These are phyloP conservation scores for Elsinoe australis DNA, from an alignment of 2,329 filamentous ascomycete genomes.

Conservation along the genomic window DNA sequence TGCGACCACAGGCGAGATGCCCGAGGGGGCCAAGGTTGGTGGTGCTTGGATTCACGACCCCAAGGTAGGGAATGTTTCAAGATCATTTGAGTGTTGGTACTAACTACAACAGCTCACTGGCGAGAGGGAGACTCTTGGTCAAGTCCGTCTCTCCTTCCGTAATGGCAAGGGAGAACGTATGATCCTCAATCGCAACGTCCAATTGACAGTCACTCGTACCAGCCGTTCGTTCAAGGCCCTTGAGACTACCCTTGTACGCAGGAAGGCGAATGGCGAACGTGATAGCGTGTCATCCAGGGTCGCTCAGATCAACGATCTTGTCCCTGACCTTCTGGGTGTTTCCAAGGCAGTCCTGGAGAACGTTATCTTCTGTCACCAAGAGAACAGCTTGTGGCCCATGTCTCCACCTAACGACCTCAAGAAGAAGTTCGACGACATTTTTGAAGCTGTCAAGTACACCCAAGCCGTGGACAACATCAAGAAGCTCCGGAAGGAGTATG, in stretches of 20 bases:
- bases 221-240: conserved; percentile 71
- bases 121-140: conserved; percentile 81
- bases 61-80: conserved; percentile 47
- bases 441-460: conserved; percentile 93
- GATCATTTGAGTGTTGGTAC: conserved; percentile 18
- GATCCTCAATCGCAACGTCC: conserved; percentile 74
- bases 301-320: conserved; percentile 71
- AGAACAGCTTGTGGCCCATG: conserved; percentile 95
- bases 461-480: conserved; percentile 97
- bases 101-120: conserved; percentile 50
- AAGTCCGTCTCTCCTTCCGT: conserved; percentile 83
- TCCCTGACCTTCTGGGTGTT: conserved; percentile 81
- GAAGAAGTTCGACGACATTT: conserved; percentile 94
- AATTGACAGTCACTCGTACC: conserved; percentile 78
- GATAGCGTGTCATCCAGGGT: conserved; percentile 71
- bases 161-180: conserved; percentile 70
- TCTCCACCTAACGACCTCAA: conserved; percentile 80
- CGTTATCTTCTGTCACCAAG: conserved; percentile 98
- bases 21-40: conserved; percentile 77
- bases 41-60: conserved; percentile 96
- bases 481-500: conserved; percentile 71
- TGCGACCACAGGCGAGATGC: conserved; percentile 87
- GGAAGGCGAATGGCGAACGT: conserved; percentile 68
- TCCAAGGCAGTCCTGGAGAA: conserved; percentile 83
- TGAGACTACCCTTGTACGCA: conserved; percentile 68